Evolutionary conservation across 768 basidiomycete genomes (phyloP).

Genomic region (Mycena alexandri): DNA sequence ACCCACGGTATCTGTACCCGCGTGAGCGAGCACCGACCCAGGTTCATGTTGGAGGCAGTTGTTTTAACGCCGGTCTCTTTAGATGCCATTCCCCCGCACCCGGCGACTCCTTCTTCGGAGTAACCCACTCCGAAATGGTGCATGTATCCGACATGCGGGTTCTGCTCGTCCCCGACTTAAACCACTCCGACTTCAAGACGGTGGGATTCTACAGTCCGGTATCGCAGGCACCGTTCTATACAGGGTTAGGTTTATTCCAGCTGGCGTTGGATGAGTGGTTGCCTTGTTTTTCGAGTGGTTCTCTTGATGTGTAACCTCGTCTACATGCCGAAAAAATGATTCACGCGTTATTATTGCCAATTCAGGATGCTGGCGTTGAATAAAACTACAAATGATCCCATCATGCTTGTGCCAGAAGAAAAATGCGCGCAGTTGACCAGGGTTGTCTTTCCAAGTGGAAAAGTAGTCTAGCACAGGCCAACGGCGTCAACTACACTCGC

Average conservation of each 20-base stretch:
- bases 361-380: slow-evolving; percentile 3
- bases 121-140: slow-evolving; percentile 62
- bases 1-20: slow-evolving; percentile 53
- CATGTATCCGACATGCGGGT: slow-evolving; percentile 65
- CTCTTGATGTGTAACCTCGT: neutral
- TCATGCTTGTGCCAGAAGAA: no score
- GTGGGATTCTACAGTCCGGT: slow-evolving; percentile 65
- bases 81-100: slow-evolving; percentile 56
- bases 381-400: neutral
- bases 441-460: no score
- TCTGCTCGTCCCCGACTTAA: slow-evolving; percentile 59
- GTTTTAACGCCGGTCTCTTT: neutral
- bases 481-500: no score
- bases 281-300: slow-evolving; percentile 52
- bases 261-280: slow-evolving; percentile 63
- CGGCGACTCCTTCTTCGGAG: slow-evolving; percentile 56
- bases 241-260: slow-evolving; percentile 61
- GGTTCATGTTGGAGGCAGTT: no score
- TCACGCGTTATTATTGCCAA: neutral
- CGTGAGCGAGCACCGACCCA: slow-evolving; percentile 44
- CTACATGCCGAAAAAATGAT: no score
- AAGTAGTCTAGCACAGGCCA: no score
- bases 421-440: no score
- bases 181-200: slow-evolving; percentile 62
- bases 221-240: slow-evolving; percentile 59